Conservation (phyloP, 1,284 basidiomycete species). For the Pterulicium gracile region DNA sequence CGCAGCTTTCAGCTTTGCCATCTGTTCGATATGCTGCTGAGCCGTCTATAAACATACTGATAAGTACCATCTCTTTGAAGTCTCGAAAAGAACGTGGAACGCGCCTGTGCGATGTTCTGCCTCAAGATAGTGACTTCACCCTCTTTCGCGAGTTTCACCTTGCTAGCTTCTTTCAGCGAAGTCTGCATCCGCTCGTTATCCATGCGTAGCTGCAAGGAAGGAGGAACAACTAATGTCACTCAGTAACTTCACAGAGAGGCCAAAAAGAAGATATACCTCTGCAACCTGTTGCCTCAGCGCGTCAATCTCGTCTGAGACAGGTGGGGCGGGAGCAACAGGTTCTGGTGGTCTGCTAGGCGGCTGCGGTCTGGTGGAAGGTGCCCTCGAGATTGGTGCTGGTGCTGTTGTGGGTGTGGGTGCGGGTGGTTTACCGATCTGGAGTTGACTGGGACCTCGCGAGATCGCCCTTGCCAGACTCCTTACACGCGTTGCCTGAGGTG, state of each 20-base stretch:
- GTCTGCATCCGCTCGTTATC: not conserved
- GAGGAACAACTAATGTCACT: not conserved
- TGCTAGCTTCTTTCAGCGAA: not conserved
- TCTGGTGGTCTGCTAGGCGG: no score
- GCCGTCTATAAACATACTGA: not conserved
- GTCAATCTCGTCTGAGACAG: not conserved
- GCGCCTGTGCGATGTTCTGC: not conserved
- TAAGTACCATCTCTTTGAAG: no score
- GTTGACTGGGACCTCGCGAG: not conserved
- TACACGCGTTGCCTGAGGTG: no score
- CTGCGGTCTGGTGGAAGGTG: no score
- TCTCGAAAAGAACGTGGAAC: not conserved
- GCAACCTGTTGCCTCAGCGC: not conserved
- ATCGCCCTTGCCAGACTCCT: no score
- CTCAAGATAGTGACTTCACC: not conserved
- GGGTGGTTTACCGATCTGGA: not conserved
- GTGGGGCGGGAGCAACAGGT: no score
- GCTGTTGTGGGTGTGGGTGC: not conserved
- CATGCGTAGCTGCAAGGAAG: not conserved
- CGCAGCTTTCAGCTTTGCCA: constrained; percentile 39
- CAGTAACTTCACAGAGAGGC: not conserved
- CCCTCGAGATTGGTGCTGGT: not conserved
- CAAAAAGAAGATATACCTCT: not conserved
- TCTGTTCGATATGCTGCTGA: not conserved
- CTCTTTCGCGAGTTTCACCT: not conserved